phyloP scores from a whole-genome alignment of 73 alveolate species.

The Paraurostyla sp. region DNA sequence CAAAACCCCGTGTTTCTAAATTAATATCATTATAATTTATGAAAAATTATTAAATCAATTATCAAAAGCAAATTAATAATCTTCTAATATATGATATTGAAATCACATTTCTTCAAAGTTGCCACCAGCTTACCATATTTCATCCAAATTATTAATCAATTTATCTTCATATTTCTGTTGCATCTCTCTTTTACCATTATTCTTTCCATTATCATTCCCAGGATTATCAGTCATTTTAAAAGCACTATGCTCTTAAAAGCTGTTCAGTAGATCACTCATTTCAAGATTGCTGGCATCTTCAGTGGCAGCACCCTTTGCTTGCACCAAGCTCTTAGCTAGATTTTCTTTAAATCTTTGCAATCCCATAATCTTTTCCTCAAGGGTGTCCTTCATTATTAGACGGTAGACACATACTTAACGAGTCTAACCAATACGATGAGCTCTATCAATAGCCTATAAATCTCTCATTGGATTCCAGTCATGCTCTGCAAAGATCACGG shows the following conservation, averaged over 20 bases:
- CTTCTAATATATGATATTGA: no score
- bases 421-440: constrained; percentile 99
- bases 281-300: constrained; percentile 36
- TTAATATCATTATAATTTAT: no score
- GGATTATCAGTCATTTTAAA: not conserved
- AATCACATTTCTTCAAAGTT: constrained; percentile 36
- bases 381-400: constrained; percentile 90
- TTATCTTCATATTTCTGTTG: constrained; percentile 18
- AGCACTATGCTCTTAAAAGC: constrained; percentile 56
- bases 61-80: no score
- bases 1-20: no score
- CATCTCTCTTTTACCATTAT: not conserved
- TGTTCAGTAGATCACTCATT: constrained; percentile 53
- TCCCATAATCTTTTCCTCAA: constrained; percentile 98
- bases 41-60: no score
- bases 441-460: constrained; percentile 99
- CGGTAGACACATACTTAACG: constrained; percentile 98
- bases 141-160: constrained; percentile 34
- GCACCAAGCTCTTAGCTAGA: constrained; percentile 92
- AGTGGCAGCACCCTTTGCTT: constrained; percentile 65
- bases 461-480: constrained; percentile 99
- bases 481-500: constrained; percentile 99
- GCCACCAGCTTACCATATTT: constrained; percentile 50
- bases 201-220: not conserved
- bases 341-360: constrained; percentile 93